Evolutionary conservation across 768 basidiomycete species (phyloP).

Genomic region (Suillus alpinus): DNA sequence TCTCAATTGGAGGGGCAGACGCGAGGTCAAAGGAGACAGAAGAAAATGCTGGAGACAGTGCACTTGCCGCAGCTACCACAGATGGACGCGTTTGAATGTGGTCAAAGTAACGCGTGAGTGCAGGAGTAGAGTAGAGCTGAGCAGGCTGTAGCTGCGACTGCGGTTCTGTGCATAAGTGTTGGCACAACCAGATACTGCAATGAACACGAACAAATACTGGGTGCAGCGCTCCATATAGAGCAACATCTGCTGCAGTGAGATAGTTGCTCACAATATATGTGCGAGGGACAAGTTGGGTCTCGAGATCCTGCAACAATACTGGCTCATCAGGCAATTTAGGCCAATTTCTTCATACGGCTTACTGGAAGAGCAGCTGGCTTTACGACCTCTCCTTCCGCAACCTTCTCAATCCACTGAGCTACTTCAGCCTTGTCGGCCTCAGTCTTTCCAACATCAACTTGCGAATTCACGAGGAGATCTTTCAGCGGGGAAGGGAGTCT

Average conservation of each 20-base stretch:
- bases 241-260: conserved; percentile 87
- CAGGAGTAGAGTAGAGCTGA: conserved; percentile 78
- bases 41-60: conserved; percentile 51
- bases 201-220: conserved; percentile 63
- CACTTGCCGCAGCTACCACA: conserved; percentile 56
- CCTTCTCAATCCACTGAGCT: conserved; percentile 66
- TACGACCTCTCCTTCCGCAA: conserved; percentile 46
- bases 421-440: conserved; percentile 67
- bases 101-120: conserved; percentile 91
- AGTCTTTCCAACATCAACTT: conserved; percentile 45
- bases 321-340: not conserved
- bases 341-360: conserved; percentile 6
- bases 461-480: conserved; percentile 49
- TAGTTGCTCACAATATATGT: conserved; percentile 87
- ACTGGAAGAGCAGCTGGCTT: conserved; percentile 53
- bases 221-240: conserved; percentile 86
- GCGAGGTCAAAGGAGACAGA: conserved; percentile 69
- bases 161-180: conserved; percentile 9
- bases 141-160: conserved; percentile 69
- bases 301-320: conserved; percentile 54
- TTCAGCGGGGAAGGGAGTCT: conserved; percentile 47
- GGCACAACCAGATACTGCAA: not conserved
- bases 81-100: conserved; percentile 77
- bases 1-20: conserved; percentile 69
- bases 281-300: conserved; percentile 65